These are phyloP conservation scores for Phaffomyces thermotolerans DNA, from an alignment of 805 yeast species.

Conservation along the genomic window DNA sequence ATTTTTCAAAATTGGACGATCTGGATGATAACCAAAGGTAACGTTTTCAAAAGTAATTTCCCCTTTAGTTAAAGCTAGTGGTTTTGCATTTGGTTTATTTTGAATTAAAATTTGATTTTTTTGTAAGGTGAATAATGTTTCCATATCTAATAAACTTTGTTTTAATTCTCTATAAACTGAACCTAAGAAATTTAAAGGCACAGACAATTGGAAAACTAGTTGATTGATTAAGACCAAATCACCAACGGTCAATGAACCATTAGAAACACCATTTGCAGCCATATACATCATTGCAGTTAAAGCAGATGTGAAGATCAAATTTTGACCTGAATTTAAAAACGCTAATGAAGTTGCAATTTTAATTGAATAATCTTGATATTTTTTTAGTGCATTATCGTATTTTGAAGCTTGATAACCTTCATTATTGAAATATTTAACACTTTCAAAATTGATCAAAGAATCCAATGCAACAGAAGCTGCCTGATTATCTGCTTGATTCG, in stretches of 20 bases:
- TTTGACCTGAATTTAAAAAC: slow-evolving; percentile 72
- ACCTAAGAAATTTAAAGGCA: slow-evolving; percentile 90
- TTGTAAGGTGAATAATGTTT: slow-evolving; percentile 81
- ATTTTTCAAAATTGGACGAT: slow-evolving; percentile 74
- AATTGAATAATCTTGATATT: slow-evolving; percentile 62
- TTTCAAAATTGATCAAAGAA: slow-evolving; percentile 87
- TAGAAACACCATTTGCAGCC: slow-evolving; percentile 91
- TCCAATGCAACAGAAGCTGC: slow-evolving; percentile 96
- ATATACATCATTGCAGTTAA: slow-evolving; percentile 96
- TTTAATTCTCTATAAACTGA: slow-evolving; percentile 92
- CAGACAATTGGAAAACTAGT: slow-evolving; percentile 90
- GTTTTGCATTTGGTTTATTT: slow-evolving; percentile 57
- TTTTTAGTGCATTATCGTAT: slow-evolving; percentile 66
- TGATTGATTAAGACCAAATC: slow-evolving; percentile 93
- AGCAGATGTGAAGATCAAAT: slow-evolving; percentile 76
- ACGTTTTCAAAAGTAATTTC: slow-evolving; percentile 88
- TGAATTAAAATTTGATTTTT: slow-evolving; percentile 60
- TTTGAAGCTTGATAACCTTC: slow-evolving; percentile 73
- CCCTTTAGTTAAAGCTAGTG: slow-evolving; percentile 44
- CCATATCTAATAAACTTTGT: slow-evolving; percentile 93
- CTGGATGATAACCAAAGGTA: slow-evolving; percentile 85
- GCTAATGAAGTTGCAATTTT: slow-evolving; percentile 83
- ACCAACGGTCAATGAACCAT: slow-evolving; percentile 81
- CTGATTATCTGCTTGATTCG: slow-evolving; percentile 87
- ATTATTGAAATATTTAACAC: slow-evolving; percentile 91